Evolutionary conservation across 768 basidiomycete genomes (phyloP).

Genomic region (Pulveroboletus sp.): DNA sequence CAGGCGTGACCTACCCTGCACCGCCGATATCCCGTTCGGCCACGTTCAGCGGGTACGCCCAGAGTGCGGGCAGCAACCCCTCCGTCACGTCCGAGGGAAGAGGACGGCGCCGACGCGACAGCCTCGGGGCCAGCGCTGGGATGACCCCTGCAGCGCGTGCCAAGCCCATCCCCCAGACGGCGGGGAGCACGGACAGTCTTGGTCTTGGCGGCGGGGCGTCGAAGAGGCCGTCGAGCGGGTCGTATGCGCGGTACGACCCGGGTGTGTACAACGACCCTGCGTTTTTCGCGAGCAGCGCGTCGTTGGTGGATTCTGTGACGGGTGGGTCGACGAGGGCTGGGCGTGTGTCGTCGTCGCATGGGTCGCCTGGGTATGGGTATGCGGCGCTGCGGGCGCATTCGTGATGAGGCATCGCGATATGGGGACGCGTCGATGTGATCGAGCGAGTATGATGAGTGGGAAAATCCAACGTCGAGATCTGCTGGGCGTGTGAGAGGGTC

Average conservation of each 20-base stretch:
- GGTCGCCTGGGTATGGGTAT: constrained; percentile 22
- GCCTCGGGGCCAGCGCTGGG: constrained; percentile 21
- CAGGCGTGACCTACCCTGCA: constrained; percentile 24
- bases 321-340: constrained; percentile 19
- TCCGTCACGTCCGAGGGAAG: constrained; percentile 26
- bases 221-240: constrained; percentile 25
- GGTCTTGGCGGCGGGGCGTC: constrained; percentile 7
- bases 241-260: constrained; percentile 22
- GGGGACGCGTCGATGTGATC: no score
- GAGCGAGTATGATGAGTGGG: neutral
- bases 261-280: constrained; percentile 26
- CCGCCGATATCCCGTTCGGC: constrained; percentile 29
- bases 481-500: neutral
- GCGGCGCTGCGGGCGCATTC: constrained; percentile 4
- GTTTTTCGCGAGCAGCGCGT: constrained; percentile 26
- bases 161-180: constrained; percentile 13
- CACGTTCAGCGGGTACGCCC: constrained; percentile 7
- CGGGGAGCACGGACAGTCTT: constrained; percentile 10
- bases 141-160: constrained; percentile 20
- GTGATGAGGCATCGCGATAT: neutral
- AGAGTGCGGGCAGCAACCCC: constrained; percentile 10
- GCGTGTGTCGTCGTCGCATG: constrained; percentile 16
- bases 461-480: neutral
- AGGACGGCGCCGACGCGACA: constrained; percentile 24
- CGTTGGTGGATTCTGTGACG: constrained; percentile 24